These are phyloP conservation scores for Tuber borchii DNA, from an alignment of 495 filamentous ascomycete species.

Conservation along the genomic window DNA sequence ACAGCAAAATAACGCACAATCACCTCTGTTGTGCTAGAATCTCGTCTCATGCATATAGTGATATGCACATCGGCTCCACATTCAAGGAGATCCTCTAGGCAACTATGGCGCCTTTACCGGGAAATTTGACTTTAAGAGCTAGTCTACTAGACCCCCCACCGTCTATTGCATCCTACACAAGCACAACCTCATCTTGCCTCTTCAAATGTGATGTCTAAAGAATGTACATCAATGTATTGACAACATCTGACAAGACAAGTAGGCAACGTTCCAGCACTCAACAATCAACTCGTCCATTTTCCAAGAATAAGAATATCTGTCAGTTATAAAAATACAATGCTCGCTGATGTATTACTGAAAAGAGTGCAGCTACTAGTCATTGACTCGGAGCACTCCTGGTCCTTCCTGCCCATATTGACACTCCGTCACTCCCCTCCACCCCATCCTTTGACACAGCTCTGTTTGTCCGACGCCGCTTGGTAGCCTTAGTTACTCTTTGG, in stretches of 20 bases:
- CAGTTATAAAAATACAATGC: background rate
- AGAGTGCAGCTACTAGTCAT: background rate
- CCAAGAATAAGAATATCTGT: background rate
- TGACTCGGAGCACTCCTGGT: background rate
- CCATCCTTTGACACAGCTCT: background rate
- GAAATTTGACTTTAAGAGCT: no score
- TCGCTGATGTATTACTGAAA: background rate
- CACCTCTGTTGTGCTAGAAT: no score
- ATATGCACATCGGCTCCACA: no score
- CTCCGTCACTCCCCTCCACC: background rate
- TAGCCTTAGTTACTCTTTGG: background rate
- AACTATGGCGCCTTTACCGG: no score
- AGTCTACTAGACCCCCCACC: no score
- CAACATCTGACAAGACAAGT: background rate
- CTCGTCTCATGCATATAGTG: no score
- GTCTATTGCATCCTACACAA: no score
- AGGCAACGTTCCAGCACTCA: background rate
- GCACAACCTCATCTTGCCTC: no score
- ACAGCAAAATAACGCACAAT: no score
- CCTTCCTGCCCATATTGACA: background rate
- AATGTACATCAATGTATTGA: background rate
- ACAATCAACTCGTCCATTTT: background rate
- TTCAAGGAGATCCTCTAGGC: no score
- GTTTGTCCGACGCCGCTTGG: background rate
- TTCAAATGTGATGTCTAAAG: no score